phyloP scores from a whole-genome alignment of 176 grass and related monocot species.

The Cenchrus purpureus region DNA sequence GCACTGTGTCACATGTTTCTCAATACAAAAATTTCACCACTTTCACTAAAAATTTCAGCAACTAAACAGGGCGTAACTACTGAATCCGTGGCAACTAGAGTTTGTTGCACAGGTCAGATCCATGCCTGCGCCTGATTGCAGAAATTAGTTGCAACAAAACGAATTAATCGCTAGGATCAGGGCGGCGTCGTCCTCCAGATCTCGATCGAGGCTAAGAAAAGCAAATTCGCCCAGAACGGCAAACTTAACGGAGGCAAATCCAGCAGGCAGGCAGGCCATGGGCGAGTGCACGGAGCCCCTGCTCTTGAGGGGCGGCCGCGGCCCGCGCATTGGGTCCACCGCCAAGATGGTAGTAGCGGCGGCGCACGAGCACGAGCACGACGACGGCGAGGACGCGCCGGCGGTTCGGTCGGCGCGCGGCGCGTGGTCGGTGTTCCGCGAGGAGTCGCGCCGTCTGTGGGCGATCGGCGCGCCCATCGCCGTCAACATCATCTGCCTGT shows the following conservation, averaged over 20 bases:
- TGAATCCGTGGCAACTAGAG: too few species aligned
- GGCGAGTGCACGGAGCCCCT: slow-evolving; percentile 36
- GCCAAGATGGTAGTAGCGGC: slow-evolving; percentile 30
- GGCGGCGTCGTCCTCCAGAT: too few species aligned
- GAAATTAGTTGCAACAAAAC: too few species aligned
- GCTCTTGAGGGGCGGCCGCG: slow-evolving; percentile 8
- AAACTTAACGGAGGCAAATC: not conserved
- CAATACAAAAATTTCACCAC: too few species aligned
- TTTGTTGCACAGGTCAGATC: too few species aligned
- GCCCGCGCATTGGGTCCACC: not conserved
- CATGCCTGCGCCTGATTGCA: too few species aligned
- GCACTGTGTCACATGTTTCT: too few species aligned
- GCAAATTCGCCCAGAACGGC: slow-evolving; percentile 44
- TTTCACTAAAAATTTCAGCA: too few species aligned
- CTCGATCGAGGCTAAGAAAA: not conserved
- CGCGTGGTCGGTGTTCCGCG: slow-evolving; percentile 51
- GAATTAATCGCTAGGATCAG: too few species aligned
- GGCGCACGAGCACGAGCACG: slow-evolving; percentile 39
- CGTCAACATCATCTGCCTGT: slow-evolving; percentile 76
- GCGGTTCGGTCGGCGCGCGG: slow-evolving; percentile 32
- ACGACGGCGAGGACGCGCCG: slow-evolving; percentile 53
- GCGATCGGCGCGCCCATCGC: slow-evolving; percentile 78
- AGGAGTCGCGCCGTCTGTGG: slow-evolving; percentile 61
- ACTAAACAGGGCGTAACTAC: too few species aligned
- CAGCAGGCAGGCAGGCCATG: not conserved